Percentiles rank a stretch among this genome's conserved stretches.
Conservation (phyloP, 805 yeast species). For the Candida loeiensis region DNA sequence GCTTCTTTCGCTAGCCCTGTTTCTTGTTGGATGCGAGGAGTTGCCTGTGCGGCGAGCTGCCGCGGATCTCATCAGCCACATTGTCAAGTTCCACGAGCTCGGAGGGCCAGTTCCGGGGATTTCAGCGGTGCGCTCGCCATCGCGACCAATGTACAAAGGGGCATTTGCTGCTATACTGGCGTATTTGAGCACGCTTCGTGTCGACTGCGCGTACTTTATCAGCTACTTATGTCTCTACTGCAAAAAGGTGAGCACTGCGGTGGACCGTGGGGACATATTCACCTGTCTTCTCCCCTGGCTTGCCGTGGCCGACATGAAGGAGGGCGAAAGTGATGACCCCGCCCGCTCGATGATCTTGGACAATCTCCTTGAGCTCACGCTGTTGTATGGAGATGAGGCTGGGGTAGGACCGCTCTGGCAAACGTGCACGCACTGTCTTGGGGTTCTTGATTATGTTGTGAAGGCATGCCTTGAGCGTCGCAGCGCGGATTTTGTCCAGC, state of each 20-base stretch:
- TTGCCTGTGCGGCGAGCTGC: background rate
- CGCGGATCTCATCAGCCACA: background rate
- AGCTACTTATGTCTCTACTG: constrained; percentile 71
- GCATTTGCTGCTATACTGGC: background rate
- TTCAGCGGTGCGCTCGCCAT: background rate
- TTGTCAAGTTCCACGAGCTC: background rate
- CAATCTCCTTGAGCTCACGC: constrained; percentile 81
- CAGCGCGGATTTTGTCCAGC: constrained; percentile 71
- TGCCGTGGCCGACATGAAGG: constrained; percentile 62
- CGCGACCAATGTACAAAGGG: constrained; percentile 1
- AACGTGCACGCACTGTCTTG: constrained; percentile 69
- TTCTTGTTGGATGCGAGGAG: background rate
- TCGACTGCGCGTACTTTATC: constrained; percentile 26
- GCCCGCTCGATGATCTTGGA: constrained; percentile 63
- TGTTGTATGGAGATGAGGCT: constrained; percentile 68
- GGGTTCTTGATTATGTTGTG: constrained; percentile 67
- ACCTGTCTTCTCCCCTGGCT: constrained; percentile 89
- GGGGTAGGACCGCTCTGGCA: constrained; percentile 96
- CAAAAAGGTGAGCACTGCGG: constrained; percentile 51
- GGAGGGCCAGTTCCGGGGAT: background rate
- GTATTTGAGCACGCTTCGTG: constrained; percentile 4
- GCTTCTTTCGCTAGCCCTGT: background rate
- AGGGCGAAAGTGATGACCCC: background rate
- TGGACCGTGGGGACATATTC: constrained; percentile 62
- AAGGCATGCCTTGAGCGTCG: constrained; percentile 65